Evolutionary conservation across 495 filamentous ascomycete species (phyloP).

Genomic region (Hypoxylon lenormandii): DNA sequence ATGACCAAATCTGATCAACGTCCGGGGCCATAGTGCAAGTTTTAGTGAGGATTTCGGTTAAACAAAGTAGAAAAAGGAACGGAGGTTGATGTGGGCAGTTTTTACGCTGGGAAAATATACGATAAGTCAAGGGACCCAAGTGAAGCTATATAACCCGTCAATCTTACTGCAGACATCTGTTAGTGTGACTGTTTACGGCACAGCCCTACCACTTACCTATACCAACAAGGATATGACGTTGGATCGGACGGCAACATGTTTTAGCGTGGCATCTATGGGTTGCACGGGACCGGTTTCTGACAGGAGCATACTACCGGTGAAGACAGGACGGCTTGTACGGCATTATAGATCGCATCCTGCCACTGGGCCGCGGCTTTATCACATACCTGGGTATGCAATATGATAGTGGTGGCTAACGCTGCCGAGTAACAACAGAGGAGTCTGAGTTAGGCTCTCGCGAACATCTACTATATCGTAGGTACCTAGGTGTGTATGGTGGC

Average conservation of each 20-base stretch:
- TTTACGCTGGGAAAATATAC: background rate
- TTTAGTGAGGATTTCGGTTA: background rate
- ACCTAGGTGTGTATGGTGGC: background rate
- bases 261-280: conserved; percentile 7
- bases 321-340: background rate
- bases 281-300: background rate
- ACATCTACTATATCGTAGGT: background rate
- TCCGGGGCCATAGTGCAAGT: conserved; percentile 34
- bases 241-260: conserved; percentile 8
- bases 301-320: background rate
- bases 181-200: background rate
- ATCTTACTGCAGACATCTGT: background rate
- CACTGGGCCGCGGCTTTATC: conserved; percentile 1
- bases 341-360: conserved; percentile 19
- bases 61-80: background rate
- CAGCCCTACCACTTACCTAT: conserved; percentile 1
- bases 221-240: background rate
- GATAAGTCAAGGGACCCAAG: background rate
- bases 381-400: conserved; percentile 18
- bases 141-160: conserved; percentile 14
- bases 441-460: background rate
- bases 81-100: background rate
- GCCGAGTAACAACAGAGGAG: background rate
- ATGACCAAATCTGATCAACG: conserved; percentile 22
- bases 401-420: background rate